phyloP scores from a whole-genome alignment of 495 filamentous ascomycete species.

The Aspergillus nidulans region DNA sequence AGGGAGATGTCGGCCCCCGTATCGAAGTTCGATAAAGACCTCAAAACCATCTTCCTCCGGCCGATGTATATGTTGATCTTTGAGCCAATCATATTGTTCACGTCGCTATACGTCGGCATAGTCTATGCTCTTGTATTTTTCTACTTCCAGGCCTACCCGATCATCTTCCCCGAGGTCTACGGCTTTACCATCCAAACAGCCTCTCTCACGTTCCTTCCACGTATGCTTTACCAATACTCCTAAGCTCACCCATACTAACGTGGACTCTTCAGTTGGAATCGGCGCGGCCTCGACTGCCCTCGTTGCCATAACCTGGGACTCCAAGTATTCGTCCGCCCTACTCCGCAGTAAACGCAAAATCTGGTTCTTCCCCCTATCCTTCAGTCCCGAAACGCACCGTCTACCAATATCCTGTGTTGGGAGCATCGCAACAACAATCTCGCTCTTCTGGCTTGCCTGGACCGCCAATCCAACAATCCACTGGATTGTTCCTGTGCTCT shows the following conservation, averaged over 20 bases:
- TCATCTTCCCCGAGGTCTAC: conserved; percentile 53
- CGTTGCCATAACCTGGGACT: conserved; percentile 51
- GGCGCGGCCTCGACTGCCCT: conserved; percentile 35
- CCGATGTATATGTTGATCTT: conserved; percentile 43
- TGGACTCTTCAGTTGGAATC: conserved; percentile 25
- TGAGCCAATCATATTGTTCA: conserved; percentile 64
- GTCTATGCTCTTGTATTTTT: conserved; percentile 72
- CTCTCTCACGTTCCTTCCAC: conserved; percentile 41
- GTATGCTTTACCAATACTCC: conserved; percentile 18
- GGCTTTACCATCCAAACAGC: conserved; percentile 32
- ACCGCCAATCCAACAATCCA: conserved; percentile 50
- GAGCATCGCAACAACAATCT: conserved; percentile 56
- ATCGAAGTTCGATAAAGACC: conserved; percentile 1
- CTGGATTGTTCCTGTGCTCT: conserved; percentile 61
- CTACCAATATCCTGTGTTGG: conserved; percentile 64
- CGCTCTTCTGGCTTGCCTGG: conserved; percentile 73
- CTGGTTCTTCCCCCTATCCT: conserved; percentile 29
- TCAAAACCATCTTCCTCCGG: conserved; percentile 39
- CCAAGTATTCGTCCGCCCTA: conserved; percentile 42
- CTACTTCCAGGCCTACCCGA: conserved; percentile 63
- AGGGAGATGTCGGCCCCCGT: conserved; percentile 20
- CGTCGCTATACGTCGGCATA: conserved; percentile 63
- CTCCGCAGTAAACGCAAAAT: conserved; percentile 17
- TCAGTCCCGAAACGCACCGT: conserved; percentile 56
- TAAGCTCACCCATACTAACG: conserved; percentile 10